phyloP scores from a whole-genome alignment of 2,329 filamentous ascomycete genomes.

The Periconia sp. region DNA sequence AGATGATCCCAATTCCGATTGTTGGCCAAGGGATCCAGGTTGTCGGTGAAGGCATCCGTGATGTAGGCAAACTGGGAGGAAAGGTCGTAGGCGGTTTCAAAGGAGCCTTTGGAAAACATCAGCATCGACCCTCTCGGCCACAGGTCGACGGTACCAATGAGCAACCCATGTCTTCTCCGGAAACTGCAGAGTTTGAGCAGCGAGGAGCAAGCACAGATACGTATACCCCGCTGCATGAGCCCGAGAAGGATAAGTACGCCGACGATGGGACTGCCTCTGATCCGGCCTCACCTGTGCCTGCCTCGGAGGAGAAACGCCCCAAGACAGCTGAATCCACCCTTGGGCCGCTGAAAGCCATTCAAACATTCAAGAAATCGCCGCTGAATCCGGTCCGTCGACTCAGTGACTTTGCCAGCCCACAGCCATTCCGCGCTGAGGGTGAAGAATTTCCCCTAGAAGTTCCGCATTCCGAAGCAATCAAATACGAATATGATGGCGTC shows the following conservation, averaged over 20 bases:
- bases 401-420: slow-evolving; percentile 52
- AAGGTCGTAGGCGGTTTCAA: slow-evolving; percentile 48
- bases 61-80: slow-evolving; percentile 52
- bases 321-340: slow-evolving; percentile 18
- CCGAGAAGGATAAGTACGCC: slow-evolving; percentile 29
- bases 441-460: slow-evolving; percentile 43
- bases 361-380: slow-evolving; percentile 30
- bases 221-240: slow-evolving; percentile 32
- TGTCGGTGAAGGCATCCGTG: slow-evolving; percentile 55
- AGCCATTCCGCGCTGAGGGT: slow-evolving; percentile 48
- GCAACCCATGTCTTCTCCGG: slow-evolving; percentile 28
- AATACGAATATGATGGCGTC: slow-evolving; percentile 36
- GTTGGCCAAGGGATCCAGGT: slow-evolving; percentile 53
- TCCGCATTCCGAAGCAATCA: slow-evolving; percentile 31
- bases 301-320: slow-evolving; percentile 24
- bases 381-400: slow-evolving; percentile 31
- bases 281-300: slow-evolving; percentile 28
- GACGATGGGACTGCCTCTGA: slow-evolving; percentile 26
- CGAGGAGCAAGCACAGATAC: slow-evolving; percentile 41
- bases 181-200: slow-evolving; percentile 30
- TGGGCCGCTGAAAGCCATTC: slow-evolving; percentile 20
- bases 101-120: slow-evolving; percentile 35
- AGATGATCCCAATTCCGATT: slow-evolving; percentile 52
- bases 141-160: slow-evolving; percentile 29
- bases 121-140: slow-evolving; percentile 14